phyloP scores from a whole-genome alignment of 2,329 filamentous ascomycete genomes.

The Aspergillus felis region DNA sequence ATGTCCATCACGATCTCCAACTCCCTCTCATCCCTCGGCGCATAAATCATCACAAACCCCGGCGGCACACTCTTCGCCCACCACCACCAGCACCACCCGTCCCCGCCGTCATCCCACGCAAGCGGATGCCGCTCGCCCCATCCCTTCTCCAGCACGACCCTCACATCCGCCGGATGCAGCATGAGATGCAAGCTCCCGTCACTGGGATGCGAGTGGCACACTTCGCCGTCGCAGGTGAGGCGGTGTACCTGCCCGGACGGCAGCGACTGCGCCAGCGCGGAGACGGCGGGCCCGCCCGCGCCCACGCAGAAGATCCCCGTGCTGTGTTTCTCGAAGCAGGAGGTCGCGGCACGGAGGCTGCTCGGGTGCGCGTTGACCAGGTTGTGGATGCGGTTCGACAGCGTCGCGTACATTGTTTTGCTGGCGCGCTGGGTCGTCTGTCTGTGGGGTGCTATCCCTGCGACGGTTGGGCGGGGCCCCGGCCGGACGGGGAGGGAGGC shows the following conservation, averaged over 20 bases:
- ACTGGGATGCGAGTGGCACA: slow-evolving; percentile 73
- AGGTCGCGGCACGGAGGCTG: slow-evolving; percentile 59
- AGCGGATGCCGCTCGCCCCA: slow-evolving; percentile 69
- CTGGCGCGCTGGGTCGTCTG: slow-evolving; percentile 67
- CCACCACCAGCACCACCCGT: slow-evolving; percentile 60
- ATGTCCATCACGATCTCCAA: slow-evolving; percentile 64
- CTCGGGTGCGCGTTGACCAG: slow-evolving; percentile 48
- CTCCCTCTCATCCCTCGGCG: slow-evolving; percentile 66
- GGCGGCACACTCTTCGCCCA: slow-evolving; percentile 65
- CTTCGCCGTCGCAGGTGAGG: slow-evolving; percentile 60
- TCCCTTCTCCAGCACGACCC: slow-evolving; percentile 65
- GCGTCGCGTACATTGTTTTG: slow-evolving; percentile 50
- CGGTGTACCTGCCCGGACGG: slow-evolving; percentile 4
- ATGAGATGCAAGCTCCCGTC: slow-evolving; percentile 77
- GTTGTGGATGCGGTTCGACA: slow-evolving; percentile 52
- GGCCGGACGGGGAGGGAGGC: slow-evolving; percentile 56
- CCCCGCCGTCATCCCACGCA: slow-evolving; percentile 34
- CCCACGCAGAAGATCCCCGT: slow-evolving; percentile 66
- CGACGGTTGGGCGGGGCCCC: slow-evolving; percentile 63
- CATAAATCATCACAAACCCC: slow-evolving; percentile 79
- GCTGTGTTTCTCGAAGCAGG: slow-evolving; percentile 79
- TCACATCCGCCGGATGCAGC: slow-evolving; percentile 73
- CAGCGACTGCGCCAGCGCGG: neutral
- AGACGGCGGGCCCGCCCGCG: neutral
- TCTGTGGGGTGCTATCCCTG: slow-evolving; percentile 76